Evolutionary conservation across 2,329 filamentous ascomycete genomes (phyloP).

Genomic region (Pseudofabraea citricarpa): DNA sequence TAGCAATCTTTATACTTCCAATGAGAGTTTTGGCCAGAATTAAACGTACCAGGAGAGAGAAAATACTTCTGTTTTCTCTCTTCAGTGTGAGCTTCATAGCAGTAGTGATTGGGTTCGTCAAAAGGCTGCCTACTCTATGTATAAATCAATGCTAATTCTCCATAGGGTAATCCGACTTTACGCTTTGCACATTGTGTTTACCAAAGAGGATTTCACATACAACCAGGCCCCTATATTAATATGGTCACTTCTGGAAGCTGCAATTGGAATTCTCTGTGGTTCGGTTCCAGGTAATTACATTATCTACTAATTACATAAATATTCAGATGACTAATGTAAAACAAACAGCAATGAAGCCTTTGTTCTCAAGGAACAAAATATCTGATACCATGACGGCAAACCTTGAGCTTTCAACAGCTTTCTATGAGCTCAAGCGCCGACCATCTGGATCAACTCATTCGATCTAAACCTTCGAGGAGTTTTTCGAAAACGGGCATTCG

Average conservation of each 20-base stretch:
- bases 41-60: background rate
- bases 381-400: background rate
- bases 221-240: background rate
- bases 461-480: too few relatives aligned
- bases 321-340: too few relatives aligned
- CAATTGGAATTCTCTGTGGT: background rate
- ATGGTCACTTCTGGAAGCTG: background rate
- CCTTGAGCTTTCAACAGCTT: background rate
- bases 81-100: slow-evolving; percentile 1
- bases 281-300: background rate
- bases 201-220: background rate
- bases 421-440: slow-evolving; percentile 1
- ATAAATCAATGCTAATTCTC: background rate
- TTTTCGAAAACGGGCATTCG: too few relatives aligned
- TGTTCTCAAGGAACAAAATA: background rate
- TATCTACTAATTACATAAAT: too few relatives aligned
- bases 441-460: too few relatives aligned
- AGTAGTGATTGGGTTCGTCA: background rate
- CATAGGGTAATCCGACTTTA: background rate
- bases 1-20: background rate
- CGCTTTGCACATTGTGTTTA: background rate
- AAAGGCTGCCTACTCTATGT: background rate
- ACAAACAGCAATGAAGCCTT: background rate
- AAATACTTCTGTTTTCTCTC: background rate
- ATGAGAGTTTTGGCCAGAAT: background rate